Evolutionary conservation across 495 filamentous ascomycete species (phyloP).

Genomic region (Hypoxylon subgilvum): DNA sequence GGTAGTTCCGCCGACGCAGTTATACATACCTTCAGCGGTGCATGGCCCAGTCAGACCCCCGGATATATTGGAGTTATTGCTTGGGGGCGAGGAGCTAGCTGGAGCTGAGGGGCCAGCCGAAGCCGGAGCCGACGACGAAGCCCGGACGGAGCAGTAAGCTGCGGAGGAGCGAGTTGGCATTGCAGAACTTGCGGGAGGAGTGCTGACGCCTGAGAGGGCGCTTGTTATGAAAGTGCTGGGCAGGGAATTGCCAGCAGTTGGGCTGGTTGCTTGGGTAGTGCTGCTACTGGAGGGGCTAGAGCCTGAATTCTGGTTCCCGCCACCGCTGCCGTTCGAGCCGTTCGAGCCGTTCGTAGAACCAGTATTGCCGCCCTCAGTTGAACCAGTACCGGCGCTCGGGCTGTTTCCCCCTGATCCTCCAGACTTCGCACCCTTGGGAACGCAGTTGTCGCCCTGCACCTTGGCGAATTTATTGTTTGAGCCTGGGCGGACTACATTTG

Average conservation of each 20-base stretch:
- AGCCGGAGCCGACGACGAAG: no score
- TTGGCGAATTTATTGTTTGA: constrained; percentile 24
- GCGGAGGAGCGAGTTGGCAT: no score
- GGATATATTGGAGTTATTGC: constrained; percentile 13
- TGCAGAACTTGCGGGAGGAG: no score
- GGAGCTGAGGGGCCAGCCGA: constrained; percentile 6
- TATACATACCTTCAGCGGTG: constrained; percentile 39
- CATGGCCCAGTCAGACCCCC: constrained; percentile 40
- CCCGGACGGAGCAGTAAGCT: no score
- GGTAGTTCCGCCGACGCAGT: constrained; percentile 43
- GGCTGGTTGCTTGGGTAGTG: background rate
- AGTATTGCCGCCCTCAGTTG: background rate
- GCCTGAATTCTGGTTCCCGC: background rate
- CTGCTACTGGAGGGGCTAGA: background rate
- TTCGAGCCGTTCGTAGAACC: background rate
- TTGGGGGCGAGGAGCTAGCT: constrained; percentile 2
- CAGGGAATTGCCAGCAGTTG: background rate
- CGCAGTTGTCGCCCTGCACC: constrained; percentile 24
- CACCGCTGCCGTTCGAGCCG: background rate
- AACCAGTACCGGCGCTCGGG: background rate
- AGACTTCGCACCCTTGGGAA: constrained; percentile 36
- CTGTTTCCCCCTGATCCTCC: constrained; percentile 15
- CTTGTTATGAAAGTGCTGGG: constrained; percentile 15
- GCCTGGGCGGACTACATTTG: constrained; percentile 53
- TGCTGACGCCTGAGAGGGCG: background rate